Evolutionary conservation across 768 basidiomycete species (phyloP).

Genomic region (Kwoniella shandongensis): DNA sequence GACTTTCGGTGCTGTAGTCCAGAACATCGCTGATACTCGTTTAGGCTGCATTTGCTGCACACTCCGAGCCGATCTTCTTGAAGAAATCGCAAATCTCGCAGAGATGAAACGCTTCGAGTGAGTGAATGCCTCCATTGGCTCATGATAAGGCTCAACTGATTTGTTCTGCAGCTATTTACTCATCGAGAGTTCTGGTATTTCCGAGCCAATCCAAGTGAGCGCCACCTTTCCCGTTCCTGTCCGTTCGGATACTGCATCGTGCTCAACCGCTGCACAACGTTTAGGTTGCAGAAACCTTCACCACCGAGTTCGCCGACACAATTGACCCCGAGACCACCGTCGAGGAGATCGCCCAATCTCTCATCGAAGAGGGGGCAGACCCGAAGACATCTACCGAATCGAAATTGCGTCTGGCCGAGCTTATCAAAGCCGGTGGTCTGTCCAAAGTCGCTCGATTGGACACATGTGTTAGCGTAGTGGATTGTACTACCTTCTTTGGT

Average conservation of each 20-base stretch:
- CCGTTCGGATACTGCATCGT: neutral
- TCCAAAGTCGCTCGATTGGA: conserved; percentile 46
- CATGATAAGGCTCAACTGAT: neutral
- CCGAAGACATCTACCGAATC: conserved; percentile 23
- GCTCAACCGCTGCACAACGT: neutral
- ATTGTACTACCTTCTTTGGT: conserved; percentile 43
- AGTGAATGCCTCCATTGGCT: neutral
- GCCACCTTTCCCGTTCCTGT: too few species aligned
- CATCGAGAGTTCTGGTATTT: conserved; percentile 51
- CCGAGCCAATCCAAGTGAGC: conserved; percentile 47
- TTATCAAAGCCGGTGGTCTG: conserved; percentile 49
- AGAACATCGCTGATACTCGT: neutral
- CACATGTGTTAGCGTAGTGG: conserved; percentile 51
- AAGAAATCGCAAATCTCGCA: conserved; percentile 49
- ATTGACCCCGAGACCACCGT: conserved; percentile 23
- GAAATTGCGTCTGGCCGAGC: conserved; percentile 36
- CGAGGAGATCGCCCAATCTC: conserved; percentile 35
- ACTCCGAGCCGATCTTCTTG: conserved; percentile 50
- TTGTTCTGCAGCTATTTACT: conserved; percentile 42
- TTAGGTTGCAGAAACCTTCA: conserved; percentile 53
- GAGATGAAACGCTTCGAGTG: conserved; percentile 44
- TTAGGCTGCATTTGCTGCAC: conserved; percentile 53
- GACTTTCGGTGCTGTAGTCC: neutral
- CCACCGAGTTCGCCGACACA: conserved; percentile 42
- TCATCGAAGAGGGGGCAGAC: conserved; percentile 17